Evolutionary conservation across 306 rosid species (phyloP).

Genomic region (Cyclanthera cordifolia): DNA sequence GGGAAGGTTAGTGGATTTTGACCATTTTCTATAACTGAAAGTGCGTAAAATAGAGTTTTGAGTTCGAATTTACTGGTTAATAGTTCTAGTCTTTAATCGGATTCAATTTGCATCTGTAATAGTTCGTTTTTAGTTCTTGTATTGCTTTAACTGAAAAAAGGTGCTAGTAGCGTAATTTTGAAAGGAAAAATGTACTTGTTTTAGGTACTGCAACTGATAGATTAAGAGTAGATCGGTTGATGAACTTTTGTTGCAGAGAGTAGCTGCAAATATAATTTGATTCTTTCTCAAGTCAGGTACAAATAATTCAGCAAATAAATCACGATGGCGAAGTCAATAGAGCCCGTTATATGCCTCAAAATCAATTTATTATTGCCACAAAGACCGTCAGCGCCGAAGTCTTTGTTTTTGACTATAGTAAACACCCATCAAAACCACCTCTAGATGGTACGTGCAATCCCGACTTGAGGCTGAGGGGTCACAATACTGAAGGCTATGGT

Average conservation of each 20-base stretch:
- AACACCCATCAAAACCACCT: conserved; percentile 94
- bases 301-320: conserved; percentile 90
- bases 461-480: conserved; percentile 81
- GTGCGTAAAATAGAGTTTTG: too few species aligned
- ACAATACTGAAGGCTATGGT: conserved; percentile 92
- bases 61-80: too few species aligned
- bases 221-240: neutral
- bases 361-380: conserved; percentile 75
- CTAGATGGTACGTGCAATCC: conserved; percentile 91
- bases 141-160: neutral
- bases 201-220: neutral
- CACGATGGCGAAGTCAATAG: conserved; percentile 98
- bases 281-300: conserved; percentile 34
- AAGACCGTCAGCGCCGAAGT: conserved; percentile 92
- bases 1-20: conserved; percentile 48
- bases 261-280: neutral
- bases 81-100: too few species aligned
- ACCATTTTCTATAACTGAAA: neutral
- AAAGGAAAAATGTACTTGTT: neutral
- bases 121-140: neutral
- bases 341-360: conserved; percentile 93
- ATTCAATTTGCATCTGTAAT: too few species aligned
- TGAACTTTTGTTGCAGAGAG: too few species aligned
- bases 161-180: neutral
- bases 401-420: conserved; percentile 85